Base-by-base conservation (phyloP, 2,329 filamentous ascomycete species). In the Truncatella angustata region DNA sequence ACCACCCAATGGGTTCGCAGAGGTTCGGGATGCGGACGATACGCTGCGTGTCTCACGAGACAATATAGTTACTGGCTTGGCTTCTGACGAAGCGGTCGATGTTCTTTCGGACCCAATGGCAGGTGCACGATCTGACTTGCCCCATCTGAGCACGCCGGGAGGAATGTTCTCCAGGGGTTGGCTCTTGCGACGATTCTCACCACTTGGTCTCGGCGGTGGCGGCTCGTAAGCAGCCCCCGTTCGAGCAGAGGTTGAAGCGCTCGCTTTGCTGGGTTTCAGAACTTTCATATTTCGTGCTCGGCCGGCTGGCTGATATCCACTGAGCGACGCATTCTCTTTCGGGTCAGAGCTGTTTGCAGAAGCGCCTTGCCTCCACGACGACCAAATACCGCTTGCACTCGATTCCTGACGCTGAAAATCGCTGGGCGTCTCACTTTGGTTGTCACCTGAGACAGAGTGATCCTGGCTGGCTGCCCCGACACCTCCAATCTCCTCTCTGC, bases 1-100 rank as follows among this genome's bases (percentile, higher is more conserved):
- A n/a, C 90, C 90, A 7, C 93, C 93, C 16, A 96, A 82, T 0
- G 94, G 93, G 64, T 97, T 97, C 28, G 84, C 77, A 5, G 84
- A 79, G 52, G 66, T 67, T 49, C 84, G 80, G 14, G 82, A 73
- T n/a, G 74, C 65, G 16, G 70, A 63, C 37, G 73, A 66, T 34
- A 67, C 63, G 49, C 69, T 73, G 50, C 72, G 70, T 35, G 61
- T 58, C 43, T 73, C 69, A 52, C 66, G 51, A 70, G 70, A 60
- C n/a, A n/a, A n/a, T 34, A 51, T 56, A 52, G 52, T 57, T 63
- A 70, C 55, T 46, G 55, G 44, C 37, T 62, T 60, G 24, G 59
- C 40, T 14, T 67, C 64, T 24, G 68, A 65, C 49, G 67, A 67
- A 40, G 62, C 67, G 58, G 70, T 71, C 28, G 72, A 67, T 42